A percentile compares a stretch with the other conserved stretches of the same genome.
These are phyloP conservation scores for Heterobasidion annosum DNA, from an alignment of 1,284 basidiomycete species.

Conservation along the genomic window DNA sequence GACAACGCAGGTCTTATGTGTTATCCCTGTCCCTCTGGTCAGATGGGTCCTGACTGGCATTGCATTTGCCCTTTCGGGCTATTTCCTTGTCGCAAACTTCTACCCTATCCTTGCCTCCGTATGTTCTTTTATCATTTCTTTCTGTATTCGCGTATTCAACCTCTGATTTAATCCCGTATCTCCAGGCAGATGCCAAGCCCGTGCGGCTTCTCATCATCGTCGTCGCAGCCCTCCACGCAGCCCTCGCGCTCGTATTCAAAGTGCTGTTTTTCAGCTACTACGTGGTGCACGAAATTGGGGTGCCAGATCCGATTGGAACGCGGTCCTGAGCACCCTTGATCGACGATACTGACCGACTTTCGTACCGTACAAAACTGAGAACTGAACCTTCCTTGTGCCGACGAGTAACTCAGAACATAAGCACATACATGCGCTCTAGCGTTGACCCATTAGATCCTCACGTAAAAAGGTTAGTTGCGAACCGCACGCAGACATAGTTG, in stretches of 20 bases:
- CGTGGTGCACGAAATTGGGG: slow-evolving; percentile 22
- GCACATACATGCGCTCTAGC: too few species aligned
- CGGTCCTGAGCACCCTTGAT: too few species aligned
- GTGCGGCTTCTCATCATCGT: slow-evolving; percentile 71
- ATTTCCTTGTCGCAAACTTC: slow-evolving; percentile 77
- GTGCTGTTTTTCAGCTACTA: slow-evolving; percentile 85
- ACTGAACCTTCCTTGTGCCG: background rate
- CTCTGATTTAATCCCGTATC: background rate
- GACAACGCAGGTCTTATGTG: slow-evolving; percentile 44
- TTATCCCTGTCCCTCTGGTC: slow-evolving; percentile 70
- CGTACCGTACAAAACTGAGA: background rate
- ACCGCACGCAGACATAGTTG: too few species aligned
- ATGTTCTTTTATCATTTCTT: slow-evolving; percentile 19
- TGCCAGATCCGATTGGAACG: too few species aligned
- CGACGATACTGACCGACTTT: too few species aligned
- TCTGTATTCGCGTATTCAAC: background rate
- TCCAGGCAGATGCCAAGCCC: slow-evolving; percentile 75
- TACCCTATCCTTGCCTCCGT: slow-evolving; percentile 86
- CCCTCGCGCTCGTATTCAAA: slow-evolving; percentile 76
- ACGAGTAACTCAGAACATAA: background rate
- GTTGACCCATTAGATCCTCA: too few species aligned
- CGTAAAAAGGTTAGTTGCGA: too few species aligned
- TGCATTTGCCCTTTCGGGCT: slow-evolving; percentile 72
- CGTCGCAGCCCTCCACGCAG: slow-evolving; percentile 63
- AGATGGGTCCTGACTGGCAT: slow-evolving; percentile 73